phyloP scores from a whole-genome alignment of 495 filamentous ascomycete species.

The Schizothecium vesticola region DNA sequence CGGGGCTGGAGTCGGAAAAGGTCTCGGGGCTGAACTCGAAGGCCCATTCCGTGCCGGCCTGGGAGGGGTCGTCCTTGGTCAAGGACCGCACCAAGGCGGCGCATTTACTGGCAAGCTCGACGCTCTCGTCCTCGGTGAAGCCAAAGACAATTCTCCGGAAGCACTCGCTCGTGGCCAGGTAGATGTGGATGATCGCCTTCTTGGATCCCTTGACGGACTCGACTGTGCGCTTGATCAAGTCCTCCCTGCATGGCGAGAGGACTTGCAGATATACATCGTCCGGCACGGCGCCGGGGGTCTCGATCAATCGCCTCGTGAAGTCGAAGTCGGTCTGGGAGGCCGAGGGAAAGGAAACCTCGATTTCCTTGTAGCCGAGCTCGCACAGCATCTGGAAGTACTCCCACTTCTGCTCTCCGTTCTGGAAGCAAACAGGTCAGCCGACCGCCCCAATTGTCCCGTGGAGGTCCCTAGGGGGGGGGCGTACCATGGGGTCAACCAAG shows the following conservation, averaged over 20 bases:
- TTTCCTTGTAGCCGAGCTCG: slow-evolving; percentile 94
- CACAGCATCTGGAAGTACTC: slow-evolving; percentile 91
- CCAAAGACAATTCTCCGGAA: slow-evolving; percentile 87
- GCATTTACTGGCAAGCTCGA: slow-evolving; percentile 81
- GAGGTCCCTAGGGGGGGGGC: slow-evolving; percentile 13
- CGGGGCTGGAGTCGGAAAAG: slow-evolving; percentile 85
- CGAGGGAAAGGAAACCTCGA: slow-evolving; percentile 94
- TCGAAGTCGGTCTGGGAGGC: slow-evolving; percentile 93
- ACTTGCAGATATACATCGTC: slow-evolving; percentile 97
- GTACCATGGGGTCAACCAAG: slow-evolving; percentile 83
- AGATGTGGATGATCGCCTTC: slow-evolving; percentile 95
- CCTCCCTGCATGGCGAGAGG: slow-evolving; percentile 85
- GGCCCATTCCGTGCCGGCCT: slow-evolving; percentile 76
- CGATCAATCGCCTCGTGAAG: slow-evolving; percentile 82
- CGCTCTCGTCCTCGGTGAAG: slow-evolving; percentile 73
- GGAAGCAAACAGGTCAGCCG: slow-evolving; percentile 22
- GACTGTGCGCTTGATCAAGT: slow-evolving; percentile 86
- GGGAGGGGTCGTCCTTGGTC: slow-evolving; percentile 87
- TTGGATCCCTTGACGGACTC: slow-evolving; percentile 84
- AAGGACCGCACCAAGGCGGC: slow-evolving; percentile 81
- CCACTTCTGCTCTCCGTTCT: slow-evolving; percentile 94
- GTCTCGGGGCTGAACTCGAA: slow-evolving; percentile 97
- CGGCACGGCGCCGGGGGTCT: slow-evolving; percentile 79
- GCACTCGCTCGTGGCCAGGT: slow-evolving; percentile 90
- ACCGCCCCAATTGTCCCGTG: slow-evolving; percentile 1